Evolutionary conservation across 345 rosid genomes (phyloP), one percentile per base, ranked within the genome.

Genomic region (Eucalyptus globulus): DNA sequence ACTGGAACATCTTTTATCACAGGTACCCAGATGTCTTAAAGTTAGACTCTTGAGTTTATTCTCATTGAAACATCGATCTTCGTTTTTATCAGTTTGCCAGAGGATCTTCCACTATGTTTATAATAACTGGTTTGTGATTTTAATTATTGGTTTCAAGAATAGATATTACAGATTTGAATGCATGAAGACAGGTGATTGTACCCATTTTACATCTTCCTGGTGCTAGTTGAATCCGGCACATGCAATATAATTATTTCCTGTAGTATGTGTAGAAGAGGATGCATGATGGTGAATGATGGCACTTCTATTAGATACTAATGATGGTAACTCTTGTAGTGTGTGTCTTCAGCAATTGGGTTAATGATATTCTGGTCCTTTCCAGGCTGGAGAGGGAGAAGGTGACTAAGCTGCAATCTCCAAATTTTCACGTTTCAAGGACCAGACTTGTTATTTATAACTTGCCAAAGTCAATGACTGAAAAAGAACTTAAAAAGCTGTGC

Each of bases 351-450:
- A 27, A 87, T 67, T 51, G 29, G 34, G 45, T 47, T 67, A 29
- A 62, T 76, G 16, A 89, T 87, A 87, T 85, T 88, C 83, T 49
- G 19, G 62, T 89, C 15, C 67, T 26, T 69, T 93, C 90, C 96
- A 98, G 99, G 91, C 91, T 98, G 92, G 95, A 96, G 56, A 97
- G 95, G 94, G 95, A 93, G 91, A 98, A 96, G 96, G 94, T 88
- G 94, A 93, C 93, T 37, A 98, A 95, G 94, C 99, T 98, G 89
- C 94, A 92, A 89, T 98, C 99, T 89, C 99, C 97, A 14, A 98
- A 98, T 90, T 97, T 96, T 88, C 99, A 96, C 90, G 98, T 97
- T 56, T 95, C 99, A 69, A 94, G 92, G 93, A 98, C 95, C 45
- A 92, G 99, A 91, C 94, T 98, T 89, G 91, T 96, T 83, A 91